Base-by-base conservation (phyloP, 129 eudicot species). In the Lactuca saligna region DNA sequence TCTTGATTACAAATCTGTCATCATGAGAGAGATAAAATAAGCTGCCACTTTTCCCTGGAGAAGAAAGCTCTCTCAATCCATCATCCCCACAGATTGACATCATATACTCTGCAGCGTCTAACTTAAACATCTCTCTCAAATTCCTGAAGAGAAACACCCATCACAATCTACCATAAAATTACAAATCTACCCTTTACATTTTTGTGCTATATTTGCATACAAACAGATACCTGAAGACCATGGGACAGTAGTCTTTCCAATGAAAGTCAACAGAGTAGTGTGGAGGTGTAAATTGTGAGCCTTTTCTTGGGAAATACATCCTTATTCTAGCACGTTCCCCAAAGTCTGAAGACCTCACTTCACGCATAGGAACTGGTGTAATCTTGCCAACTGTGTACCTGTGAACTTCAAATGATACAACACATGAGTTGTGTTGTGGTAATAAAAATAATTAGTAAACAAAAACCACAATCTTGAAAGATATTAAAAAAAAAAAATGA, bases 311-410 rank as follows among this genome's bases (percentile, higher is more conserved):
- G 38, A 94, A 94, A 71, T 85, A 90, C 99, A 90, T 88, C 82
- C 83, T 83, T 76, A 94, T 90, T 82, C 97, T 85, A 44, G 97
- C 97, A 65, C 81, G 82, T 74, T 85, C 80, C 66, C 93, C 97
- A 76, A 90, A 90, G 81, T 94, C 97, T 51, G 89, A 87, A 71
- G 79, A 75, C 75, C 97, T 86, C 74, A 94, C 99, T 85, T 94
- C 96, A 51, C 99, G 93, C 87, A 79, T 80, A 56, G 99, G 99
- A 63, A 94, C 97, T 60, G 99, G 99, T 58, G 99, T 94, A 59
- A 94, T 94, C 96, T 94, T 94, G 41, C 99, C 97, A 74, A 89
- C 99, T 51, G 97, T 83, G 75, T 94, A 89, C 96, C 99, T 94
- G 88, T 83, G 66, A 80, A 75, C 79, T 78, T 81, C 80, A 71